Conservation (phyloP, 768 basidiomycete species). For the Tulasnella sp. region DNA sequence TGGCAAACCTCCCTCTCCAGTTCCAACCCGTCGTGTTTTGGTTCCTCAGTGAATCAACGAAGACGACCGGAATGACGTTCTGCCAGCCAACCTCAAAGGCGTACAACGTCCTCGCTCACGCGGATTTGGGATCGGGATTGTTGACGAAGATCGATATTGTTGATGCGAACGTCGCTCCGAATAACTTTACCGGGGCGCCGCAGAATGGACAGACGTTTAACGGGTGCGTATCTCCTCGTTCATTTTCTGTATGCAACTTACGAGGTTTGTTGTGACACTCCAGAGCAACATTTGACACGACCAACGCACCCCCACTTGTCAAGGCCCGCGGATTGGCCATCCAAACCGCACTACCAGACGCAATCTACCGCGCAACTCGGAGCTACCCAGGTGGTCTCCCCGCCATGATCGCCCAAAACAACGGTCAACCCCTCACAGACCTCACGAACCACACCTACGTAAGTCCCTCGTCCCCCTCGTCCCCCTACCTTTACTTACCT, state of each 20-base stretch:
- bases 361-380: constrained; percentile 4
- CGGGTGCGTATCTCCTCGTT: background rate
- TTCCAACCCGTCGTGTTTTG: constrained; percentile 14
- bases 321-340: background rate
- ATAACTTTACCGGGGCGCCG: constrained; percentile 7
- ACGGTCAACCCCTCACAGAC: background rate
- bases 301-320: background rate
- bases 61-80: background rate
- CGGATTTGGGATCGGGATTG: constrained; percentile 4
- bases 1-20: background rate
- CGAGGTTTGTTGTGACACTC: background rate
- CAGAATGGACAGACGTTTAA: constrained; percentile 3
- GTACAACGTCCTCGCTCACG: constrained; percentile 9
- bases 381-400: constrained; percentile 2
- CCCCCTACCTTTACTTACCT: too few species aligned
- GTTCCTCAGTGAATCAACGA: background rate
- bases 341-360: constrained; percentile 3
- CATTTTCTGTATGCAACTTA: background rate
- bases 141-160: background rate
- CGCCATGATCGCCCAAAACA: background rate
- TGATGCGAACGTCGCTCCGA: constrained; percentile 1
- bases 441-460: constrained; percentile 9
- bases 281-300: background rate
- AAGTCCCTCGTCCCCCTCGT: background rate
- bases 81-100: background rate